Percentiles rank a stretch among this genome's conserved stretches.
These are phyloP conservation scores for Phytomonas francai DNA, from an alignment of 208 protist species.

Conservation along the genomic window DNA sequence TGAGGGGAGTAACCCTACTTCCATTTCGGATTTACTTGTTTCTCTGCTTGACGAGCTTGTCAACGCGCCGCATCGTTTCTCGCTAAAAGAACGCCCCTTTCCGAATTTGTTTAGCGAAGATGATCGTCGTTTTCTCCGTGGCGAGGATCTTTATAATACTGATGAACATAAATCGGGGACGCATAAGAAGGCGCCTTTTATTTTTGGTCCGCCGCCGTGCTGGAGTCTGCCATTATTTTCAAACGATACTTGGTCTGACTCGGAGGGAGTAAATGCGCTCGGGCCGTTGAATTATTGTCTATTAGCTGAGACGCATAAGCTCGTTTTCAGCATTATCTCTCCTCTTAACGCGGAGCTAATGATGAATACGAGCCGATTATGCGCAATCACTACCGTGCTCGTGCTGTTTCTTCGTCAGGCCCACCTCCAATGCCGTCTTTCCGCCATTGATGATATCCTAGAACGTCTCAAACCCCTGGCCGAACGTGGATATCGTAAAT, in stretches of 20 bases:
- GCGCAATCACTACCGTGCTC: constrained; percentile 63
- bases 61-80: constrained; percentile 25
- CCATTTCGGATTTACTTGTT: too few relatives aligned
- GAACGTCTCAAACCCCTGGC: constrained; percentile 29
- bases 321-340: constrained; percentile 57
- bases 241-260: not conserved
- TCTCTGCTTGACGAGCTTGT: constrained; percentile 28
- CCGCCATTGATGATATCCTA: constrained; percentile 15
- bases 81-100: not conserved
- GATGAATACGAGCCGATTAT: constrained; percentile 50
- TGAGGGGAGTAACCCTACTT: too few relatives aligned
- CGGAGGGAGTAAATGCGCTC: constrained; percentile 23
- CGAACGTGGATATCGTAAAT: constrained; percentile 21
- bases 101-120: not conserved
- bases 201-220: not conserved
- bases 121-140: not conserved
- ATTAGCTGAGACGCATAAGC: constrained; percentile 53
- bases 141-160: too few relatives aligned
- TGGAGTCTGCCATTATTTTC: constrained; percentile 24
- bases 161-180: too few relatives aligned
- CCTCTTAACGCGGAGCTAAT: constrained; percentile 58
- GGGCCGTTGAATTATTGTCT: constrained; percentile 26
- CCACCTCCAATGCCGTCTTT: not conserved
- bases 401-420: constrained; percentile 56
- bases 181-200: too few relatives aligned